A percentile compares a stretch with the other conserved stretches of the same genome.
These are phyloP conservation scores for Colletotrichum lindemuthianum DNA, from an alignment of 2,329 filamentous ascomycete species.

Conservation along the genomic window DNA sequence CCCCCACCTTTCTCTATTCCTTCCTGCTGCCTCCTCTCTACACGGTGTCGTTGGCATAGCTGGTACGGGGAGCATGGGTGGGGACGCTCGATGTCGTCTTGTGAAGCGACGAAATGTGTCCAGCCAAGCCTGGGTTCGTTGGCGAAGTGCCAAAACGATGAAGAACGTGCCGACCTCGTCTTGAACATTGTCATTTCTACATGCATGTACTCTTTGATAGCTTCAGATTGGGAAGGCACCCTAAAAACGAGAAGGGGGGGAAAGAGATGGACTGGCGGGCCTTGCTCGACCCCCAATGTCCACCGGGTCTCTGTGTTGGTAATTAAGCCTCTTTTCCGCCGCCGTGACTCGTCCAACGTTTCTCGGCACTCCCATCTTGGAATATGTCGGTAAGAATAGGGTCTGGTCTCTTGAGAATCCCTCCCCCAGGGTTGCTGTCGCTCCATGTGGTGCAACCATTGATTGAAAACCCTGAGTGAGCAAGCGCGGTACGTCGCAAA, in stretches of 20 bases:
- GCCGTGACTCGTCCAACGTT: constrained; percentile 3
- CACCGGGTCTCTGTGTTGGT: constrained; percentile 9
- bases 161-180: no score
- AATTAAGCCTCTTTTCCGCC: constrained; percentile 1
- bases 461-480: neutral
- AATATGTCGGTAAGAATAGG: neutral
- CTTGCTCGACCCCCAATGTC: constrained; percentile 13
- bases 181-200: no score
- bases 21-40: no score
- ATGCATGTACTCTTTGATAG: constrained; percentile 2
- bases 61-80: no score
- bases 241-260: neutral
- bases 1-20: no score
- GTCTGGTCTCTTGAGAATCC: neutral
- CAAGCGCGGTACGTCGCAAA: constrained; percentile 13
- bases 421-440: neutral
- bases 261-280: neutral
- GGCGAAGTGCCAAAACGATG: no score
- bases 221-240: constrained; percentile 8
- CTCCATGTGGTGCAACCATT: no score
- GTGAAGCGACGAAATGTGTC: no score
- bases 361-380: constrained; percentile 6
- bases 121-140: no score
- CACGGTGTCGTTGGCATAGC: no score
- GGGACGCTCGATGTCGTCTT: no score